Evolutionary conservation across 768 basidiomycete genomes (phyloP).

Genomic region (Hericium erinaceus): DNA sequence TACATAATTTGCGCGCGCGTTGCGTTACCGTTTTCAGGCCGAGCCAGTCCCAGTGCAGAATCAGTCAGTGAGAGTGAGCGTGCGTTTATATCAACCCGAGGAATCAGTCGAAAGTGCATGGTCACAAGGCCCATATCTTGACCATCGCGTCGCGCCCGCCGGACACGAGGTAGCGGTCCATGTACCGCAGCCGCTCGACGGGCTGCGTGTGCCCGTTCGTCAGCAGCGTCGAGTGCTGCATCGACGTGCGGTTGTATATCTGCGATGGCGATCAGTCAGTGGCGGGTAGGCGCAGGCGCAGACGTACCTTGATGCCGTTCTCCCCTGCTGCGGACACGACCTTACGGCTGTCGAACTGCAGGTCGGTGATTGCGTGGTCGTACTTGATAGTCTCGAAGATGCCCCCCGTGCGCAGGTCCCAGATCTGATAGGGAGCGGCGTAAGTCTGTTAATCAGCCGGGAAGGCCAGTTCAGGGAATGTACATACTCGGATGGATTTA

Average conservation of each 20-base stretch:
- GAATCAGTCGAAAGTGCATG: neutral
- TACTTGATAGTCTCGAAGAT: slow-evolving; percentile 85
- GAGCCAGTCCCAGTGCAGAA: neutral
- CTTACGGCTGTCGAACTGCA: slow-evolving; percentile 94
- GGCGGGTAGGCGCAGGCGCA: neutral
- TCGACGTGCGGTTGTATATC: slow-evolving; percentile 93
- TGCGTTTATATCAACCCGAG: neutral
- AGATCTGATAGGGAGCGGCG: slow-evolving; percentile 48
- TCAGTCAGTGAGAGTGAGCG: neutral
- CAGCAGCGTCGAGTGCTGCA: slow-evolving; percentile 73
- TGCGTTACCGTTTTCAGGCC: neutral
- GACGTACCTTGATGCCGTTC: slow-evolving; percentile 77
- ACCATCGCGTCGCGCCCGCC: slow-evolving; percentile 81
- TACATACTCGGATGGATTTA: slow-evolving; percentile 71
- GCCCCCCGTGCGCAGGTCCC: slow-evolving; percentile 90
- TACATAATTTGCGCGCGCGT: neutral
- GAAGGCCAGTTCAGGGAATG: neutral
- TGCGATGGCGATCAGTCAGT: slow-evolving; percentile 21
- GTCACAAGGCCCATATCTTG: slow-evolving; percentile 89
- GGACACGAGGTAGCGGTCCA: slow-evolving; percentile 90
- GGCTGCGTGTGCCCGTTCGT: slow-evolving; percentile 94
- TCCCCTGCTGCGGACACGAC: slow-evolving; percentile 89
- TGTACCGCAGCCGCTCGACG: slow-evolving; percentile 82
- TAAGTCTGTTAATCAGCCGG: neutral
- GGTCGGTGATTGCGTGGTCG: slow-evolving; percentile 80